Evolutionary conservation across 345 rosid species (phyloP), one percentile per base, ranked within the genome.

Genomic region (Chamaenerion angustifolium): DNA sequence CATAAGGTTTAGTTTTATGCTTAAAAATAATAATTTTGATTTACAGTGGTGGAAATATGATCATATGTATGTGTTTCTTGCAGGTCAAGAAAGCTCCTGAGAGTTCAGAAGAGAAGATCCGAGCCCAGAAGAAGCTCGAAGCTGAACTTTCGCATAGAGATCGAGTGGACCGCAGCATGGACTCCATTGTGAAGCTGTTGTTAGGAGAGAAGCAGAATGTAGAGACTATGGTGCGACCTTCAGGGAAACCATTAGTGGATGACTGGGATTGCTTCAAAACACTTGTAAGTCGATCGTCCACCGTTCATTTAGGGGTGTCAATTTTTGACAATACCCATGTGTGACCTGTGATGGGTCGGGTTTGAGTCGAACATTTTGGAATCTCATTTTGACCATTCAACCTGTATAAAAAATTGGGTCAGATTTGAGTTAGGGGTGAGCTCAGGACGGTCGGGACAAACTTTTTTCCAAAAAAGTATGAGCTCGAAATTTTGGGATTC

Each of bases 181-280:
- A 7, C 11, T 53, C 46, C 10, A 75, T 73, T 48, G 49, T 66
- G 11, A 21, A 12, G 21, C 40, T 31, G 42, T 19, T 81, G 6
- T 43, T 63, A 19, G 80, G 78, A 10, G 48, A 62, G 2, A 21
- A 21, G 25, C 25, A 21, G 25, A 12, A 12, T 56, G 14, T 53
- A 48, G 12, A 54, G 37, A 21, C 10, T 25, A 58, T 11, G n/a
- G 31, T 4, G 13, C 57, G 66, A 48, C 62, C 76, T 1, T 48
- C 59, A 0, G 68, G 68, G 2, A 59, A 59, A 5, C 72, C 74
- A 41, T 60, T 76, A 40, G 82, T 70, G 0, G 71, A 72, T 40
- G 73, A 76, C n/a, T 72, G 82, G 82, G 64, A 73, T 54, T 70
- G 82, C 68, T 57, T 72, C 27, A 76, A 73, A 47, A 37, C 42